These are phyloP conservation scores for Echeveria elegans DNA, from an alignment of 164 flowering plant species.

Conservation along the genomic window DNA sequence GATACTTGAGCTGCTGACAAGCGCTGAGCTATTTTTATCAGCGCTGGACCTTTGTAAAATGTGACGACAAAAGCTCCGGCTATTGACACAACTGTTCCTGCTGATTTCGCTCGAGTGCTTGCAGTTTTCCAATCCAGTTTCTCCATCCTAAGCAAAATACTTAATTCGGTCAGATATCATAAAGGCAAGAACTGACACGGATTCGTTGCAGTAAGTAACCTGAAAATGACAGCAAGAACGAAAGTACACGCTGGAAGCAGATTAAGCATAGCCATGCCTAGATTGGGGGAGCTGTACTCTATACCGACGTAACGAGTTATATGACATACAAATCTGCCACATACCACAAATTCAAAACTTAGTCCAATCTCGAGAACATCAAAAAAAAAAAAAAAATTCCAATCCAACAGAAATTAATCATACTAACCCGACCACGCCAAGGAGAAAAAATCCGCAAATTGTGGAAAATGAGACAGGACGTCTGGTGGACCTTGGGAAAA, in stretches of 20 bases:
- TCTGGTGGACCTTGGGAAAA: slow-evolving; percentile 19
- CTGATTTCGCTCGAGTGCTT: slow-evolving; percentile 31
- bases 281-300: slow-evolving; percentile 38
- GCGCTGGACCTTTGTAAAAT: slow-evolving; percentile 35
- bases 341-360: neutral
- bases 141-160: slow-evolving; percentile 37
- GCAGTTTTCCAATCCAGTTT: slow-evolving; percentile 23
- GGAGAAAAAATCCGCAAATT: slow-evolving; percentile 33
- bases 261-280: slow-evolving; percentile 45
- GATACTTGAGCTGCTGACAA: slow-evolving; percentile 14
- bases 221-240: slow-evolving; percentile 39
- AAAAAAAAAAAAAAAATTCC: neutral
- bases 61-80: slow-evolving; percentile 43
- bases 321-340: slow-evolving; percentile 32
- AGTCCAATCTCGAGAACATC: neutral
- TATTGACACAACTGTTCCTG: slow-evolving; percentile 40
- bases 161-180: neutral
- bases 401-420: neutral
- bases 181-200: neutral
- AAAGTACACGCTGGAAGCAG: slow-evolving; percentile 48
- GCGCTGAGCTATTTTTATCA: slow-evolving; percentile 16
- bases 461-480: slow-evolving; percentile 28
- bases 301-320: slow-evolving; percentile 39
- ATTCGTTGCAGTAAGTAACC: slow-evolving; percentile 19
- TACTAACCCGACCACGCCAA: slow-evolving; percentile 38